These are phyloP conservation scores for Astragalus membranaceus DNA, from an alignment of 306 rosid species.

Conservation along the genomic window DNA sequence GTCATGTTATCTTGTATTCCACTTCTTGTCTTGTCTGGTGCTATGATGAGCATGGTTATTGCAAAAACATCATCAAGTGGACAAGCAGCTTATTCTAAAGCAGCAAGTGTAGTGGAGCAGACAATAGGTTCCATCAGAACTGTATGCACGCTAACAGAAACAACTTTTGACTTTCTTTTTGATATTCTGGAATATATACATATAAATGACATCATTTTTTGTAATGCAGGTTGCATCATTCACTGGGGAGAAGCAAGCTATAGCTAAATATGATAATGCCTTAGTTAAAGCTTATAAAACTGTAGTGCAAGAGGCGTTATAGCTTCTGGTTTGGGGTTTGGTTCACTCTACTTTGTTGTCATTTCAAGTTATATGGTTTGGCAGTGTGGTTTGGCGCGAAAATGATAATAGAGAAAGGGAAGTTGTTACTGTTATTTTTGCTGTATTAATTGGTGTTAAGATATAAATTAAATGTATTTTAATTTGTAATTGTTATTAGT, in stretches of 20 bases:
- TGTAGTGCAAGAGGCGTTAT: constrained; percentile 7
- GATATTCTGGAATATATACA: neutral
- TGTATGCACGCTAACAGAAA: constrained; percentile 29
- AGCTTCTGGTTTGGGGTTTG: constrained; percentile 20
- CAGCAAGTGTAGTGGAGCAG: constrained; percentile 66
- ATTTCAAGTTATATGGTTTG: constrained; percentile 20
- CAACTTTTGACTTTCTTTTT: neutral
- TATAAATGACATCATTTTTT: neutral
- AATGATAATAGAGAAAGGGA: constrained; percentile 62
- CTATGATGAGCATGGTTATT: constrained; percentile 33
- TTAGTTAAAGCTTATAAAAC: constrained; percentile 5
- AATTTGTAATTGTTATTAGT: no score
- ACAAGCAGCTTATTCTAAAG: constrained; percentile 60
- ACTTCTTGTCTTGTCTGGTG: constrained; percentile 49
- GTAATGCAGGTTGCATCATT: constrained; percentile 62
- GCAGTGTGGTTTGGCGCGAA: constrained; percentile 80
- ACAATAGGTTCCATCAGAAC: constrained; percentile 75
- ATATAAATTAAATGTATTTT: no score
- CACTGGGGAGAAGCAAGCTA: constrained; percentile 40
- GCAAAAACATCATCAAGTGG: constrained; percentile 48
- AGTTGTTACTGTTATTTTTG: constrained; percentile 45
- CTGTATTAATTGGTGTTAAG: constrained; percentile 33
- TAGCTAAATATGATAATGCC: neutral
- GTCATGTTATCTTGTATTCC: constrained; percentile 67
- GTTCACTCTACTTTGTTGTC: constrained; percentile 5